Conservation (phyloP, 2,329 filamentous ascomycete genomes). For the Xylaria sp. region DNA sequence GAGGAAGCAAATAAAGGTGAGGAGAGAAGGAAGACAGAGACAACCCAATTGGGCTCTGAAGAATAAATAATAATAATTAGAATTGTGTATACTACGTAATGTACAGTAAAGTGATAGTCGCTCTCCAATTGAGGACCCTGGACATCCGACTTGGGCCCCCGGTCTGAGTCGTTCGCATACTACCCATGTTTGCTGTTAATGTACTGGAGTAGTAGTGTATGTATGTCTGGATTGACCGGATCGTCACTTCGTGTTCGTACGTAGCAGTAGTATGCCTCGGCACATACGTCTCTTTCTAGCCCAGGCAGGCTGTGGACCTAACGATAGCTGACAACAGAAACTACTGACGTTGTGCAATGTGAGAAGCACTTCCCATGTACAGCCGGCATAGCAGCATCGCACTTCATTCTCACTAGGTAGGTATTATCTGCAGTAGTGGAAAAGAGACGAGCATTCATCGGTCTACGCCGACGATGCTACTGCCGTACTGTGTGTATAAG, state of each 20-base stretch:
- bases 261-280: too few relatives aligned
- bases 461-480: neutral
- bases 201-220: too few relatives aligned
- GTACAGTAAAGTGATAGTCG: neutral
- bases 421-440: neutral
- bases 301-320: too few relatives aligned
- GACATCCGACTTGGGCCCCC: neutral
- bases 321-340: neutral
- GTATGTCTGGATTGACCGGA: neutral
- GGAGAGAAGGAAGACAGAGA: neutral
- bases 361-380: neutral
- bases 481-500: neutral
- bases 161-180: neutral
- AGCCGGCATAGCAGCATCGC: neutral
- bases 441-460: slow-evolving; percentile 8
- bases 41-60: neutral
- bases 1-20: neutral
- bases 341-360: neutral
- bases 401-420: neutral
- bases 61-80: slow-evolving; percentile 7
- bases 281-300: neutral
- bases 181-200: neutral
- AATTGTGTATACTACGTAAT: neutral
- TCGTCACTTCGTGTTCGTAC: neutral
- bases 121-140: slow-evolving; percentile 9